Evolutionary conservation across 2,329 filamentous ascomycete species (phyloP), one percentile per base, ranked within the genome.

Genomic region (Bertia moriformis): DNA sequence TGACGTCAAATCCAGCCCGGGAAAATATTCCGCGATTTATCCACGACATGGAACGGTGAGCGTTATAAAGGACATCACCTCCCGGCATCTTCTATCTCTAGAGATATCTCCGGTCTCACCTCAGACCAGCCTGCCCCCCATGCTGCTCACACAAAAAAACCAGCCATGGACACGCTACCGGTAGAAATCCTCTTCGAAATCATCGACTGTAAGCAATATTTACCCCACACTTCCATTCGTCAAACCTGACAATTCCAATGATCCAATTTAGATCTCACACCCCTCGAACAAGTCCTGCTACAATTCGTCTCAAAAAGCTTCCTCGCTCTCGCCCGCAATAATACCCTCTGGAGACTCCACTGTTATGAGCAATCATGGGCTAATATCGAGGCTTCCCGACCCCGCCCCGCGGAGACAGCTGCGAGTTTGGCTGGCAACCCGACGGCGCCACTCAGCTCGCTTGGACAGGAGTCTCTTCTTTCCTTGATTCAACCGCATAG

Each of bases 321-420:
- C 15, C 17, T 35, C 32, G 32, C 10, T 35, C 32, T 35, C 15
- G 32, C 32, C 12, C 10, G 32, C 7, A 15, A 35, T 17, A 35
- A 35, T 18, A 35, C 10, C 12, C 15, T 7, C 7, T 35, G 32
- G 32, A 35, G 32, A 17, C 32, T 35, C 7, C 32, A 35, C 15
- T 35, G 32, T 17, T 35, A 35, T 18, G 32, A 35, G 15, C 10
- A 35, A 17, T 35, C 32, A 35, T 35, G 32, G 32, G 32, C 32
- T 10, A 15, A 7, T 35, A 10, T 18, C 7, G 10, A 35, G 17
- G 32, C 32, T 35, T 7, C 10, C 10, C 32, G 32, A 27, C 22
- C n/a, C n/a, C n/a, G n/a, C n/a, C n/a, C n/a, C n/a, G n/a, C n/a
- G n/a, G n/a, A n/a, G n/a, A n/a, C n/a, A n/a, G n/a, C n/a, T n/a